Evolutionary conservation across 768 basidiomycete genomes (phyloP), one percentile per base, ranked within the genome.

Genomic region (Trametes punicea): DNA sequence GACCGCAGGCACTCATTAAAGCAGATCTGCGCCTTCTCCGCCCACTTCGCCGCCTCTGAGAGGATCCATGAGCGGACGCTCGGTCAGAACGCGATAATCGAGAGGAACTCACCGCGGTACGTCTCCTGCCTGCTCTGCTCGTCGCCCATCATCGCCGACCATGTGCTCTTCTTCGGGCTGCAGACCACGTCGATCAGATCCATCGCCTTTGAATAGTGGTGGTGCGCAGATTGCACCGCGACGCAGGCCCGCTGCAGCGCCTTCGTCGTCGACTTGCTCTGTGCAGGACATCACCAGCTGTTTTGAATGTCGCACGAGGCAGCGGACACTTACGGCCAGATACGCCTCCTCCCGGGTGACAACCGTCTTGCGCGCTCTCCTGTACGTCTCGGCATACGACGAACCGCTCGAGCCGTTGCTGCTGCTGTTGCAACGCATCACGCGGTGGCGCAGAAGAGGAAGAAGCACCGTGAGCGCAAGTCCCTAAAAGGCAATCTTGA

Each of bases 41-140:
- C 55, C 50, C 48, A 59, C n/a, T 53, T 52, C 9, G 57, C 60
- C 33, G 63, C 60, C 46, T 64, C 63, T 64, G 55, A 6, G 21
- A 33, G 39, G 31, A 15, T 16, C 9, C 16, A 27, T 4, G 15
- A 11, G 26, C 2, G 8, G 16, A 15, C 33, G 26, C 34, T 23
- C 27, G 55, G 1, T 6, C 36, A 42, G 11, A 39, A 18, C 9
- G 8, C 20, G 23, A 16, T 10, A 9, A 6, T 15, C 15, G 11
- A 2, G 11, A 13, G 26, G 27, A 11, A 16, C 63, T 7, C 25
- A 62, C 63, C 60, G 42, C 46, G 50, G 42, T 64, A 64, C 0
- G 63, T 60, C 53, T 57, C 51, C 39, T 62, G 56, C 46, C 60
- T 46, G 50, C 63, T 64, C 51, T 64, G 63, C 49, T 64, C 63